Base-by-base conservation (phyloP, 2,329 filamentous ascomycete species). In the Penicillium olsonii region DNA sequence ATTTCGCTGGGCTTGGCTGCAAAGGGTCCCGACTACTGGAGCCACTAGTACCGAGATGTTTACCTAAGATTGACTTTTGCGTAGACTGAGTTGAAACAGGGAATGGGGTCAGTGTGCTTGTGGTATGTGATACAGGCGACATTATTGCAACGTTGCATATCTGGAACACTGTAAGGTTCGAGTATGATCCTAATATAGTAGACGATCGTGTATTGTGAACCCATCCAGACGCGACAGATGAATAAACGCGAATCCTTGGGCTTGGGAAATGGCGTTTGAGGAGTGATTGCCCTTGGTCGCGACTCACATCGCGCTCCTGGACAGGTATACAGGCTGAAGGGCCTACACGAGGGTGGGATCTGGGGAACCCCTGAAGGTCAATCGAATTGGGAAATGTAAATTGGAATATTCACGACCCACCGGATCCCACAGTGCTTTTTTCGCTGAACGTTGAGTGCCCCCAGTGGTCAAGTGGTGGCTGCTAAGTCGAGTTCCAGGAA, bases 401-500 rank as follows among this genome's bases (percentile, higher is more conserved):
- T n/a, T n/a, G n/a, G 22, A 24, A 24, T n/a, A 15, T 31, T 9
- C 22, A 31, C 14, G 5, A 31, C 22, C 11, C 11, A 29, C 9
- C 26, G 10, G 10, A 38, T 14, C 26, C 2, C 11, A 17, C n/a
- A 17, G 14, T 27, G 27, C 18, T 27, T 26, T 17, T n/a, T 10
- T 39, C 26, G 8, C 45, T 54, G 45, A 48, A 45, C 43, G 18
- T 35, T 47, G 40, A 37, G 15, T 41, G 41, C 34, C 56, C 53
- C 45, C 42, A 46, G 39, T 52, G 54, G 54, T 12, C 45, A 43
- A 46, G 39, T 52, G 54, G 54, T 12, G 48, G 45, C 42, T 46
- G 45, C 19, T 20, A 24, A 26, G n/a, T n/a, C 35, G 22, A 27
- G 54, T 58, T 55, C 53, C 57, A 48, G 59, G 50, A 47, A 57